These are phyloP conservation scores for Antrodiella citrinella DNA, from an alignment of 768 basidiomycete species.

Conservation along the genomic window DNA sequence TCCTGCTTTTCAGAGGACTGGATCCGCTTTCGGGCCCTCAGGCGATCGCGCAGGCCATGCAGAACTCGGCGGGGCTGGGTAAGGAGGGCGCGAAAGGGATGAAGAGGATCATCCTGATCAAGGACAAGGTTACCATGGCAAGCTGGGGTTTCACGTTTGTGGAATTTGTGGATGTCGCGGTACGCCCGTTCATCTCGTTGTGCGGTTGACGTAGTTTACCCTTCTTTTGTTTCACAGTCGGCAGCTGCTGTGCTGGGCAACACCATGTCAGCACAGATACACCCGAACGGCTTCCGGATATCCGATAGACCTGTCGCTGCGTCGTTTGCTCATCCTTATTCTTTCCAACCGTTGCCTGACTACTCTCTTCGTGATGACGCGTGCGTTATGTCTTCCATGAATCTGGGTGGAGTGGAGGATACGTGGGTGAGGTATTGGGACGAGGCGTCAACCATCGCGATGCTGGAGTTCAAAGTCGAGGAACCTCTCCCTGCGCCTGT, in stretches of 20 bases:
- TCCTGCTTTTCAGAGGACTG: conserved; percentile 85
- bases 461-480: conserved; percentile 75
- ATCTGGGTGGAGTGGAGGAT: conserved; percentile 65
- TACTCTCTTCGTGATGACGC: conserved; percentile 71
- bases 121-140: conserved; percentile 79
- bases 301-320: conserved; percentile 83
- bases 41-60: conserved; percentile 79
- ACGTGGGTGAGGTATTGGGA: conserved; percentile 90
- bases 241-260: conserved; percentile 75
- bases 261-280: conserved; percentile 79
- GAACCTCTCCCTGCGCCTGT: conserved; percentile 38
- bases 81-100: conserved; percentile 81
- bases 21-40: conserved; percentile 84
- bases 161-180: conserved; percentile 81
- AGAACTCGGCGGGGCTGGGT: conserved; percentile 67
- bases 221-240: conserved; percentile 40
- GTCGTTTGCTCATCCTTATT: conserved; percentile 88
- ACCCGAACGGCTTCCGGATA: conserved; percentile 92
- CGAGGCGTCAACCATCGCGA: conserved; percentile 66
- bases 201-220: conserved; percentile 10
- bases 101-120: conserved; percentile 80
- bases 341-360: conserved; percentile 78
- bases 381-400: conserved; percentile 57
- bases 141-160: conserved; percentile 95
- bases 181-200: conserved; percentile 25